A percentile compares a stretch with the other conserved stretches of the same genome.
Evolutionary conservation across 2,329 filamentous ascomycete species (phyloP).

Genomic region (Alternaria triticimaculans): DNA sequence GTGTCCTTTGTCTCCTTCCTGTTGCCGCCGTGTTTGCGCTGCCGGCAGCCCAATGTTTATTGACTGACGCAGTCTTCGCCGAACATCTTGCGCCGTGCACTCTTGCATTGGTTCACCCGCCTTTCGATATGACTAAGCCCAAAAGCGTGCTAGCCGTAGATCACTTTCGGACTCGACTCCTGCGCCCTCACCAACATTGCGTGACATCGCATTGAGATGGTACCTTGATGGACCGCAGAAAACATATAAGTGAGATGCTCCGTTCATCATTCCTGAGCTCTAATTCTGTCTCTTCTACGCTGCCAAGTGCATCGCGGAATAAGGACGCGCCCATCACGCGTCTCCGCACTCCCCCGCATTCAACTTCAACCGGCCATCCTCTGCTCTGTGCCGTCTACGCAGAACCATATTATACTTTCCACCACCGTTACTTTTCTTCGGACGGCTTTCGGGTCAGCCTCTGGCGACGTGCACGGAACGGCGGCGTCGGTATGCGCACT

Average conservation of each 20-base stretch:
- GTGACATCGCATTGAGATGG: background rate
- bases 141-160: constrained; percentile 8
- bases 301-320: background rate
- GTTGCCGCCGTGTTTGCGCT: constrained; percentile 14
- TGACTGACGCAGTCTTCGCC: constrained; percentile 16
- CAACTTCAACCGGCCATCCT: constrained; percentile 5
- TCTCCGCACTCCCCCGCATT: constrained; percentile 12
- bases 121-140: constrained; percentile 9
- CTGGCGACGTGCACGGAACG: background rate
- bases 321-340: background rate
- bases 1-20: constrained; percentile 14
- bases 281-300: background rate
- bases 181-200: background rate
- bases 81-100: constrained; percentile 14
- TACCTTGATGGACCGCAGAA: background rate
- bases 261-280: background rate
- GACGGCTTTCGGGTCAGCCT: background rate
- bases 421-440: background rate
- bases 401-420: background rate
- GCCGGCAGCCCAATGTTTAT: constrained; percentile 23
- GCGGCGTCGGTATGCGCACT: background rate
- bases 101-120: constrained; percentile 7
- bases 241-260: background rate
- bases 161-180: background rate
- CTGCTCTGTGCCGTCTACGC: constrained; percentile 6